Percentiles rank a stretch among this genome's conserved stretches.
Evolutionary conservation across 2,329 filamentous ascomycete species (phyloP).

Genomic region (Aspergillus pseudoviridinutans): DNA sequence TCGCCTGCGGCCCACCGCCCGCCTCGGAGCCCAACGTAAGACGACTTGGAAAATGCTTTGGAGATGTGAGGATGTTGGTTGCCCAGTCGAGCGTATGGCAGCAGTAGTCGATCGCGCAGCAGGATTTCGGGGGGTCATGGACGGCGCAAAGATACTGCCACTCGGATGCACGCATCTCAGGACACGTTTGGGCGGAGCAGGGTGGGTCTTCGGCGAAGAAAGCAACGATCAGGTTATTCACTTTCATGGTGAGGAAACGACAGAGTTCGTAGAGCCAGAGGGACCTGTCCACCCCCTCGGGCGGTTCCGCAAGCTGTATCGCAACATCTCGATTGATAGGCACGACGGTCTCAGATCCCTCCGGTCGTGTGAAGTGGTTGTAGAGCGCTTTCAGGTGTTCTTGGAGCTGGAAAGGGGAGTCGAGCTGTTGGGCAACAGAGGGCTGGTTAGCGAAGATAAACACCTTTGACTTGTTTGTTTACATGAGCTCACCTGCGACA

Average conservation of each 20-base stretch:
- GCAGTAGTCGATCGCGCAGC: slow-evolving; percentile 98
- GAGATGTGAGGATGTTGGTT: slow-evolving; percentile 86
- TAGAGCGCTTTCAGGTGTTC: slow-evolving; percentile 94
- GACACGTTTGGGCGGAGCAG: slow-evolving; percentile 84
- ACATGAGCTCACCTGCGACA: slow-evolving; percentile 65
- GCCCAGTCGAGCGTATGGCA: slow-evolving; percentile 99
- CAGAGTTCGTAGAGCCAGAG: slow-evolving; percentile 98
- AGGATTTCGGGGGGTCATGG: slow-evolving; percentile 92
- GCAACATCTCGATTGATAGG: slow-evolving; percentile 76
- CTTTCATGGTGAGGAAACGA: slow-evolving; percentile 90
- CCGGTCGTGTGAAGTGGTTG: slow-evolving; percentile 69
- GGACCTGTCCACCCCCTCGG: slow-evolving; percentile 74
- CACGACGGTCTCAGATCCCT: slow-evolving; percentile 55
- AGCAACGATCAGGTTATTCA: slow-evolving; percentile 85
- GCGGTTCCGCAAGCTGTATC: slow-evolving; percentile 70
- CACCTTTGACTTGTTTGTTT: slow-evolving; percentile 3
- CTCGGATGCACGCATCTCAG: slow-evolving; percentile 97
- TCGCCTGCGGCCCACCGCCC: slow-evolving; percentile 41
- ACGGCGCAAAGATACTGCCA: slow-evolving; percentile 99
- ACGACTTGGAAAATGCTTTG: slow-evolving; percentile 90
- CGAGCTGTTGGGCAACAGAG: slow-evolving; percentile 59
- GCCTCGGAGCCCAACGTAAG: slow-evolving; percentile 55
- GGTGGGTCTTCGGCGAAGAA: slow-evolving; percentile 89
- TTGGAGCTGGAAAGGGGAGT: slow-evolving; percentile 95
- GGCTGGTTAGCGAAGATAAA: slow-evolving; percentile 4